A percentile compares a stretch with the other conserved stretches of the same genome.
These are phyloP conservation scores for Diaporthe citriasiana DNA, from an alignment of 2,329 filamentous ascomycete genomes.

Conservation along the genomic window DNA sequence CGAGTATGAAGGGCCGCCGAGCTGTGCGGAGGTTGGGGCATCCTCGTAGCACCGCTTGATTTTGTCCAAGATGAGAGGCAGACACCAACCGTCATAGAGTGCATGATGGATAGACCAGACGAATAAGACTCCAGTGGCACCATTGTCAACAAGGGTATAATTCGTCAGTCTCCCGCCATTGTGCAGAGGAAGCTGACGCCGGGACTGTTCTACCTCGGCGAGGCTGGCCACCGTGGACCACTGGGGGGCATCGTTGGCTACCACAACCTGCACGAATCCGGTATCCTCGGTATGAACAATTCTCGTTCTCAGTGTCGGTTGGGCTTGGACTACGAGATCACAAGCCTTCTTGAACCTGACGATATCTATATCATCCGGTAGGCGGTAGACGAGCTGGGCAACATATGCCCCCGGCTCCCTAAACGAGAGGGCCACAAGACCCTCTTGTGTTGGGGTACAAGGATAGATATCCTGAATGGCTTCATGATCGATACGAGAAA, in stretches of 20 bases:
- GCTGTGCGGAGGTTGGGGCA: neutral
- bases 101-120: conserved; percentile 70
- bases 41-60: conserved; percentile 60
- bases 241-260: conserved; percentile 56
- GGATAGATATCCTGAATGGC: conserved; percentile 66
- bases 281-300: conserved; percentile 61
- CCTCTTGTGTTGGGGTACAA: conserved; percentile 68
- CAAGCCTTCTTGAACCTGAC: conserved; percentile 59
- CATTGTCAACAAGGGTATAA: neutral
- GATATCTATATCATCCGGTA: conserved; percentile 54
- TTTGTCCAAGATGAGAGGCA: conserved; percentile 64
- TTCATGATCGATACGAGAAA: neutral
- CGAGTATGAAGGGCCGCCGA: neutral
- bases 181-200: conserved; percentile 45
- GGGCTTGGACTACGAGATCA: conserved; percentile 53
- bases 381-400: conserved; percentile 62
- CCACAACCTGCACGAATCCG: conserved; percentile 63
- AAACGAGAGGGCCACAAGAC: conserved; percentile 66
- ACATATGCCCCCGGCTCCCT: conserved; percentile 67
- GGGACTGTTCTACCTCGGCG: conserved; percentile 58
- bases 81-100: conserved; percentile 70
- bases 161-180: neutral
- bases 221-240: conserved; percentile 53
- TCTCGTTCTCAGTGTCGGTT: conserved; percentile 62
- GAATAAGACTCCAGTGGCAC: conserved; percentile 49